Evolutionary conservation across 768 basidiomycete species (phyloP), one percentile per base, ranked within the genome.

Genomic region (Phylloporus arenicola): DNA sequence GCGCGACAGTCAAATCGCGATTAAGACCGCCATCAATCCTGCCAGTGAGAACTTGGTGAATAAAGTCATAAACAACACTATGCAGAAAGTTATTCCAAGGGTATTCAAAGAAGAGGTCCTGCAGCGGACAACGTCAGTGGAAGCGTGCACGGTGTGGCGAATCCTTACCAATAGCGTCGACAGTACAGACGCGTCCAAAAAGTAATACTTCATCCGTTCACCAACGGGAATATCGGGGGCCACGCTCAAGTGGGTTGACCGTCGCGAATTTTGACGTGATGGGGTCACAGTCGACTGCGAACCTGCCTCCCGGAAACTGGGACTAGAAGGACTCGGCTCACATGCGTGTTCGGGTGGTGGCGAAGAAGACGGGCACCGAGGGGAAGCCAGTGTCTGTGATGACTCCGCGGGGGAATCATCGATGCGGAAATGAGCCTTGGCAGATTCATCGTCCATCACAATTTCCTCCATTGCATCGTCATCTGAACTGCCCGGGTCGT

Each of bases 41-140:
- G 13, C 92, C 94, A 2, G 89, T 94, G 48, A 99, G 76, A 40
- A 98, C 85, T 67, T 98, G 96, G 64, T 98, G 96, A 1, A 98
- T 76, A 51, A 96, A 74, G 65, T 99, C 96, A 64, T 98, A 98
- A 16, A 96, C 92, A 27, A 93, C 86, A 60, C 90, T 92, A 65
- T 99, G 96, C 27, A 98, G 71, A 67, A 98, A 98, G 64, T 98
- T 97, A 70, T 99, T 97, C 86, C 90, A 92, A 1, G 94, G 93
- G 61, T 86, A 96, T 53, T 88, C 85, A 64, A 97, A 97, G 75
- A 97, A 97, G 33, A 97, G 75, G 59, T 94, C 89, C 92, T 95
- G 24, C 13, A 24, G 5, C 3, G 25, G 24, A 33, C 6, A 20
- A 40, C 22, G 29, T 53, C 17, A 56, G 43, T 24, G 7, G 16